Base-by-base conservation (phyloP, 202 grass and related monocot species). In the Carex arenaria region DNA sequence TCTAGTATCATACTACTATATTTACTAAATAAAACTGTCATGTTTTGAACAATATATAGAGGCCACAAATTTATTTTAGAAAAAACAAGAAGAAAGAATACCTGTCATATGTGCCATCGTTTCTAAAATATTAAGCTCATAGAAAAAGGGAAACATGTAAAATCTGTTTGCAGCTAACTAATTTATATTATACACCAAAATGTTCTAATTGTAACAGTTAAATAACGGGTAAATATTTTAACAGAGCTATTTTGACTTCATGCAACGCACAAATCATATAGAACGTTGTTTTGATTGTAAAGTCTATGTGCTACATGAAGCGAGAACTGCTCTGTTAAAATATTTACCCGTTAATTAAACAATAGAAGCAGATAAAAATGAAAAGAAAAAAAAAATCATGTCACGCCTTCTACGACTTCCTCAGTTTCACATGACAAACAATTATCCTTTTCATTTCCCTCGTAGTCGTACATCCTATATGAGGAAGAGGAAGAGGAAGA, bases 401-500 rank as follows among this genome's bases (percentile, higher is more conserved):
- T 20, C 70, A 17, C 18, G 19, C 31, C 82, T 53, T 73, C 40
- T n/a, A 80, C 13, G 19, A 87, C 36, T 40, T 45, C n/a, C 15
- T 3, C 78, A 47, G 42, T 14, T 36, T 84, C 87, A 78, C 72
- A 61, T 45, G 20, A 74, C 67, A 4, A 62, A 49, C 55, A 63
- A 64, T 26, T 10, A 76, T 47, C 53, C 55, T 40, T 88, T 31
- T 56, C 30, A 12, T 61, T 61, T 17, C 7, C 66, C 30, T 80
- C 85, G 7, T 26, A 26, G 26, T 26, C 26, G 26, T 26, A 26
- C 26, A 0, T 26, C 26, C 79, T 66, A 68, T 20, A 81, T 0
- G 73, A 85, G 0, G 73, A 85, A 1, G 87, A 92, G 64, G 23
- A 73, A 4, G 64, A 64, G 1, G 87, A 74, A 2, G 84, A 83